Evolutionary conservation across 495 filamentous ascomycete species (phyloP), one percentile per base, ranked within the genome.

Genomic region (Venustampulla echinocandica): DNA sequence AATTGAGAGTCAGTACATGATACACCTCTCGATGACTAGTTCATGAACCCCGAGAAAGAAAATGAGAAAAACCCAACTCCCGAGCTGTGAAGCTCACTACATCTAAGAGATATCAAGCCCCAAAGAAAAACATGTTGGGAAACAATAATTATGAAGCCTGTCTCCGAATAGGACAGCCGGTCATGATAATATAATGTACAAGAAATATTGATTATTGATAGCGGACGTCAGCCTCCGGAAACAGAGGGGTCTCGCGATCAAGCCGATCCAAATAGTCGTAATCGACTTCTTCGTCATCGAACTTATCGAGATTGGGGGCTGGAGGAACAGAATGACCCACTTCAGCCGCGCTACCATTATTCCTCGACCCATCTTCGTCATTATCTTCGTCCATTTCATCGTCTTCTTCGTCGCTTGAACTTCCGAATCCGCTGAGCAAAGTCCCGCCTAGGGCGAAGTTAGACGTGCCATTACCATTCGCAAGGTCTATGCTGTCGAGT

Each of bases 401-500:
- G 52, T 98, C 92, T 46, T 97, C 92, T 55, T 96, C 92, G 53
- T 94, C 89, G 57, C 88, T 95, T 10, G 87, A 94, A 66, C 84
- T 92, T 53, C 85, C 88, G 63, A 97, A 98, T n/a, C 87, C 90
- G 61, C 86, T 92, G 46, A 89, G 72, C n/a, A 94, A 69, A 24
- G 82, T 80, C 44, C 77, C 78, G 30, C 76, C 73, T 52, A 78
- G 74, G 18, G 76, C 75, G 58, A 87, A 88, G 13, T 76, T 74
- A 14, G 77, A 72, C 28, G 78, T 77, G 47, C 74, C 79, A 44
- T 81, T 82, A 42, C 73, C 69, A 47, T 80, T 79, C 37, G 76
- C 74, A 42, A 88, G 67, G 52, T 95, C 90, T 59, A 93, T 84
- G 42, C 78, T 81, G 56, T 87, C 83, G 50, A 87, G 77, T 41